Evolutionary conservation across 2,329 filamentous ascomycete species (phyloP), one percentile per base, ranked within the genome.

Genomic region (Fusarium equiseti): DNA sequence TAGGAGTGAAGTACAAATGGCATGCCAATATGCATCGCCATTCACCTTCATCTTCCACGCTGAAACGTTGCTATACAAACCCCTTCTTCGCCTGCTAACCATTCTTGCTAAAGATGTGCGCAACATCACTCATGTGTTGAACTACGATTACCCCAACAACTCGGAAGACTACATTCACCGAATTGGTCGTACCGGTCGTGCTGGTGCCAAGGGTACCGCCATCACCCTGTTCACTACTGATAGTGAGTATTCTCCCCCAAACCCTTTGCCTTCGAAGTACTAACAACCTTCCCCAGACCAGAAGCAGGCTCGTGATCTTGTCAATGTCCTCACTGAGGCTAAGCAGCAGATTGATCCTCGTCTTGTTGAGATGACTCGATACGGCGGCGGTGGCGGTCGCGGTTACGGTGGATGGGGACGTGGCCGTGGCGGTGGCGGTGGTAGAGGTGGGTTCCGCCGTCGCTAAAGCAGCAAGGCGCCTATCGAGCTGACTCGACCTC

Each of bases 121-220:
- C 86, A 97, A 99, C 89, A 99, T 99, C 87, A 98, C 96, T 85
- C 96, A 99, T 87, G 96, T 99, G 85, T 89, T 99, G 86, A 98
- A 98, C 91, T 98, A 98, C 93, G 96, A 98, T 83, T 98, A 98
- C 85, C 95, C 95, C 83, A 98, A 98, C 88, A 98, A 98, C 84
- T 90, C 96, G 78, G 96, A 99, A 86, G 95, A 98, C 80, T 98
- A 98, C 79, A 97, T 98, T 76, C 96, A 98, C 81, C 92, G 96
- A 82, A 96, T 95, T 82, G 96, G 96, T 78, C 92, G 96, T 85
- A 98, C 96, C 77, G 95, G 96, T 77, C 93, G 95, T 87, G 95
- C 96, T 80, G 96, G 96, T 85, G 91, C 92, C 78, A 93, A 91
- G 73, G 96, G 96, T 85, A 98, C 95, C 77, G 96, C 96, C 81